Conservation (phyloP, 176 grass and related monocot genomes). For the Alloteropsis semialata region DNA sequence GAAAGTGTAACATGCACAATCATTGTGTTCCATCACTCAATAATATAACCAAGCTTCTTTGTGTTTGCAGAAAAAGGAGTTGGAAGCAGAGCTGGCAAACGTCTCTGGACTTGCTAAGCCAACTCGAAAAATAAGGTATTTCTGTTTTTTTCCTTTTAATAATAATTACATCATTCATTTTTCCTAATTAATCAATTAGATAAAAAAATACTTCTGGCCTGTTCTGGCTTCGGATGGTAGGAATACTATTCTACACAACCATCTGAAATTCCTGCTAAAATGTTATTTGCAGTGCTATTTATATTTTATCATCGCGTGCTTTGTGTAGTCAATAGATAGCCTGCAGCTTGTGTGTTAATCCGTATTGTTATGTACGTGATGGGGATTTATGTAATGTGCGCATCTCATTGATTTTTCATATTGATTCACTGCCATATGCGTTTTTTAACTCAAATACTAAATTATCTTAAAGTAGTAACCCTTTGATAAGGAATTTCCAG, state of each 20-base stretch:
- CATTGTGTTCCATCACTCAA: not conserved
- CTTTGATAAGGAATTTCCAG: not conserved
- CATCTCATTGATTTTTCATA: not conserved
- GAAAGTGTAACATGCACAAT: not conserved
- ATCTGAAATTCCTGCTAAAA: not conserved
- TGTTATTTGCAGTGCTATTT: not conserved
- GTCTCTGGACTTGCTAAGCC: conserved; percentile 76
- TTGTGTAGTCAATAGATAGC: not conserved
- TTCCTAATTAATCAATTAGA: not conserved
- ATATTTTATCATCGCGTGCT: not conserved
- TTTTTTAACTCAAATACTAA: not conserved
- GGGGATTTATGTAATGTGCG: not conserved
- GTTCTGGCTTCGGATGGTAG: not conserved
- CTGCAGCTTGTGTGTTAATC: not conserved
- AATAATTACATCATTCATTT: not conserved
- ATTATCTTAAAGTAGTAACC: not conserved
- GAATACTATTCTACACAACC: not conserved
- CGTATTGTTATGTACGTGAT: not conserved
- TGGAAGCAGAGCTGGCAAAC: conserved; percentile 90
- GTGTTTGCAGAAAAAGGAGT: conserved; percentile 91
- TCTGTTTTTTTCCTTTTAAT: not conserved
- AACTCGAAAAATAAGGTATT: conserved; percentile 97
- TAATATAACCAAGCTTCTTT: conserved; percentile 20
- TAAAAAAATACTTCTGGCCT: not conserved
- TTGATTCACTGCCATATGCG: not conserved